A percentile compares a stretch with the other conserved stretches of the same genome.
These are phyloP conservation scores for Harringtonia aguacate DNA, from an alignment of 2,329 filamentous ascomycete species.

Conservation along the genomic window DNA sequence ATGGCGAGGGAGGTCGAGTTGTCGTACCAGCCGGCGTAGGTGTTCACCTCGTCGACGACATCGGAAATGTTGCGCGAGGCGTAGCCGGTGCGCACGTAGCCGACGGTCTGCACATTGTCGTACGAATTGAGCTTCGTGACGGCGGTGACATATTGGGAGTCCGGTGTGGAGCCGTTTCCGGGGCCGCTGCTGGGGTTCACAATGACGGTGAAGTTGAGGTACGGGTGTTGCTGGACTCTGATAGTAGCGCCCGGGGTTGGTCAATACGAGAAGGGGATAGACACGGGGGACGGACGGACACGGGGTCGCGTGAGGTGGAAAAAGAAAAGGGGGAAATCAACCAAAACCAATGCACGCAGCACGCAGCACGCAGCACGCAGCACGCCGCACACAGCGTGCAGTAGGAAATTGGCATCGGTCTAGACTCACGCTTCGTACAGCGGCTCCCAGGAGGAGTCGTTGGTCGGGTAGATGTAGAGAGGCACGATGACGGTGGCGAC, in stretches of 20 bases:
- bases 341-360: too few relatives aligned
- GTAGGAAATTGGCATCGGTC: too few relatives aligned
- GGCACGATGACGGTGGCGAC: constrained; percentile 3
- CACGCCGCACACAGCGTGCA: too few relatives aligned
- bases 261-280: neutral
- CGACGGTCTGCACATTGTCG: constrained; percentile 1
- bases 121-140: neutral
- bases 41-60: constrained; percentile 3
- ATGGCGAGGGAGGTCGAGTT: neutral
- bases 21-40: constrained; percentile 1
- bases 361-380: too few relatives aligned
- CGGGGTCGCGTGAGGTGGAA: neutral
- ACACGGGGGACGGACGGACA: too few relatives aligned
- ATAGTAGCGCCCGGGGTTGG: neutral
- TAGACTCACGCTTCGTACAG: constrained; percentile 7
- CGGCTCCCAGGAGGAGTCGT: constrained; percentile 4
- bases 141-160: neutral
- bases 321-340: neutral
- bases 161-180: neutral
- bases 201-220: constrained; percentile 8
- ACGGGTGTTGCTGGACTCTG: constrained; percentile 1
- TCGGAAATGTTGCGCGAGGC: constrained; percentile 2
- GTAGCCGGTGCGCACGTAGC: constrained; percentile 6
- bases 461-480: constrained; percentile 9
- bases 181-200: constrained; percentile 10